Evolutionary conservation across 495 filamentous ascomycete species (phyloP).

Genomic region (Penicillium paxilli): DNA sequence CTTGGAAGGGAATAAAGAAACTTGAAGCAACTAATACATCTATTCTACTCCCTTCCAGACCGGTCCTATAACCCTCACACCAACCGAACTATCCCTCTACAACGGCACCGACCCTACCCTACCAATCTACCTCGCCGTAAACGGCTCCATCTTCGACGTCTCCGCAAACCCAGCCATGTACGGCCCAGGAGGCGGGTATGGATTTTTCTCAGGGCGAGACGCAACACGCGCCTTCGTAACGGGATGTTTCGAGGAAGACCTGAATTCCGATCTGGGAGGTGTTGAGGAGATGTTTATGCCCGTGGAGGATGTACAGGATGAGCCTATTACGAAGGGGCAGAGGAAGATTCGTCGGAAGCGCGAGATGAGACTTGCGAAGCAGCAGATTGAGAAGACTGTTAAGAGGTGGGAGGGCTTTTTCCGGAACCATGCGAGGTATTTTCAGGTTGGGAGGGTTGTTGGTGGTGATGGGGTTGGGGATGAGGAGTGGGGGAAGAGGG

Average conservation of each 20-base stretch:
- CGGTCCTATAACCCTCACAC: constrained; percentile 64
- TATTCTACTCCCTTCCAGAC: constrained; percentile 36
- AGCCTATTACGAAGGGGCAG: constrained; percentile 50
- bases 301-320: constrained; percentile 60
- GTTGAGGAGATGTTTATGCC: constrained; percentile 90
- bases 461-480: constrained; percentile 29
- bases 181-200: constrained; percentile 86
- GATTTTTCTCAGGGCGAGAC: constrained; percentile 83
- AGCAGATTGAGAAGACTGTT: constrained; percentile 45
- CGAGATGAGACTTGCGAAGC: constrained; percentile 46
- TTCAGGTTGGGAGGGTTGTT: constrained; percentile 66
- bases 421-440: constrained; percentile 70
- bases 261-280: constrained; percentile 77
- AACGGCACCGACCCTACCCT: constrained; percentile 73
- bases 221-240: constrained; percentile 92
- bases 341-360: constrained; percentile 54
- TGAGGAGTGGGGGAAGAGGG: constrained; percentile 34
- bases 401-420: constrained; percentile 66
- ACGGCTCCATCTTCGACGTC: constrained; percentile 95
- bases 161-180: constrained; percentile 71
- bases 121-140: constrained; percentile 90
- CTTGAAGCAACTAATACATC: background rate
- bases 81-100: constrained; percentile 67
- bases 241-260: constrained; percentile 88
- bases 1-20: too few relatives aligned